phyloP scores from a whole-genome alignment of 1,284 basidiomycete genomes.

The Moniliella sp. region DNA sequence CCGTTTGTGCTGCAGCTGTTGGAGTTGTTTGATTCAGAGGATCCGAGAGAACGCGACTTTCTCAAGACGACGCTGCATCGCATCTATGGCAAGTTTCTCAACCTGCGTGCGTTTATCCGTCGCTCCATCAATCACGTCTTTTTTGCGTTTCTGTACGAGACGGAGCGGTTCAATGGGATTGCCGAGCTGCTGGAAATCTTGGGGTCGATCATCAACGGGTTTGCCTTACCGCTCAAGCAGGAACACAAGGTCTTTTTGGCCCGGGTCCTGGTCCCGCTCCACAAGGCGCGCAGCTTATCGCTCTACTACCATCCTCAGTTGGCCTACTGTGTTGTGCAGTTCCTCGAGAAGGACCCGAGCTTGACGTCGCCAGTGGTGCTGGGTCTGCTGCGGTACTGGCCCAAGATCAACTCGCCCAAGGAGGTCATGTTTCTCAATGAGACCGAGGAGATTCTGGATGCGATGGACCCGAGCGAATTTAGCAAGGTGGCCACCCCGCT shows the following conservation, averaged over 20 bases:
- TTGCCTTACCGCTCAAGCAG: slow-evolving; percentile 89
- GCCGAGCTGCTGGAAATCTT: slow-evolving; percentile 94
- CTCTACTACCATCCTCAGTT: slow-evolving; percentile 95
- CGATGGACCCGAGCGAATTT: slow-evolving; percentile 89
- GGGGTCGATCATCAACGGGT: slow-evolving; percentile 98
- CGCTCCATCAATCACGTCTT: slow-evolving; percentile 99
- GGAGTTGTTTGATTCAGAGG: slow-evolving; percentile 95
- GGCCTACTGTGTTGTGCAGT: slow-evolving; percentile 96
- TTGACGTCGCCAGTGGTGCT: slow-evolving; percentile 88
- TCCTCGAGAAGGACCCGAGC: slow-evolving; percentile 80
- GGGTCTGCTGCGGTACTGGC: slow-evolving; percentile 88
- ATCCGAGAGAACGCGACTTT: slow-evolving; percentile 94
- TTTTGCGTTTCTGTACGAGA: slow-evolving; percentile 96
- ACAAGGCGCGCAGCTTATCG: slow-evolving; percentile 89
- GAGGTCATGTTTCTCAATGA: slow-evolving; percentile 99
- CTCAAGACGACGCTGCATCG: slow-evolving; percentile 95
- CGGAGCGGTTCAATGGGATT: slow-evolving; percentile 94
- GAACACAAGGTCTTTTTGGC: slow-evolving; percentile 97
- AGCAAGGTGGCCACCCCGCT: slow-evolving; percentile 81
- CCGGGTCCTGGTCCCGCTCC: slow-evolving; percentile 79
- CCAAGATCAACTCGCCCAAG: slow-evolving; percentile 98
- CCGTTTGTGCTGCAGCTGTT: slow-evolving; percentile 76
- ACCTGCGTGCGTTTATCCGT: slow-evolving; percentile 90
- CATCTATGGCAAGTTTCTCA: slow-evolving; percentile 98
- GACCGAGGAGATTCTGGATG: slow-evolving; percentile 94